Conservation (phyloP, 345 rosid genomes). For the Erodium maritimum region DNA sequence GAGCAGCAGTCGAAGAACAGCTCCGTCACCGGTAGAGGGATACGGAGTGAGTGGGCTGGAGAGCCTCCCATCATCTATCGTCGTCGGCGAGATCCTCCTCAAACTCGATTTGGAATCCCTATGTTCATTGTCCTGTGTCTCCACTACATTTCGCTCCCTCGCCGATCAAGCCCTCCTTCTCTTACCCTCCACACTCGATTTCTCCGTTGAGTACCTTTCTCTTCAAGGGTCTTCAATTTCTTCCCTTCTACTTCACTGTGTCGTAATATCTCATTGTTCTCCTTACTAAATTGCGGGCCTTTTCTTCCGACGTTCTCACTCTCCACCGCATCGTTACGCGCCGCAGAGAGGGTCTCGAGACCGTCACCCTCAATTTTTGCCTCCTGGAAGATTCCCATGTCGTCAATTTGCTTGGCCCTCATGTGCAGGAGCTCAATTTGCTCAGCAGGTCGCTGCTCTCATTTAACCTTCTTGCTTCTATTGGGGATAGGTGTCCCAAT, state of each 20-base stretch:
- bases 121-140: slow-evolving; percentile 40
- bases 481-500: slow-evolving; percentile 34
- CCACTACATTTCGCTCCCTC: slow-evolving; percentile 30
- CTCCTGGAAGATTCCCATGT: slow-evolving; percentile 25
- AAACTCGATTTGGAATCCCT: slow-evolving; percentile 42
- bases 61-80: slow-evolving; percentile 19
- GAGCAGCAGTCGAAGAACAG: too few relatives aligned
- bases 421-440: slow-evolving; percentile 35
- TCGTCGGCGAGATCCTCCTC: slow-evolving; percentile 30
- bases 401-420: slow-evolving; percentile 18
- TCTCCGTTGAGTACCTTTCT: slow-evolving; percentile 20
- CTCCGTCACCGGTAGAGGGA: too few relatives aligned
- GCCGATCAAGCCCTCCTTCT: slow-evolving; percentile 29
- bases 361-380: slow-evolving; percentile 38
- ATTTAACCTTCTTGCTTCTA: slow-evolving; percentile 23
- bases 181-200: slow-evolving; percentile 30
- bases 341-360: slow-evolving; percentile 14
- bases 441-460: slow-evolving; percentile 28
- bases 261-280: background rate
- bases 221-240: background rate
- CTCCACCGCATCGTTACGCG: slow-evolving; percentile 23
- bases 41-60: slow-evolving; percentile 6
- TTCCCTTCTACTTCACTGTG: background rate
- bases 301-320: slow-evolving; percentile 28
- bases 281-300: slow-evolving; percentile 15